A percentile compares a stretch with the other conserved stretches of the same genome.
phyloP scores from a whole-genome alignment of 441 rosid species.

The Breynia disticha region DNA sequence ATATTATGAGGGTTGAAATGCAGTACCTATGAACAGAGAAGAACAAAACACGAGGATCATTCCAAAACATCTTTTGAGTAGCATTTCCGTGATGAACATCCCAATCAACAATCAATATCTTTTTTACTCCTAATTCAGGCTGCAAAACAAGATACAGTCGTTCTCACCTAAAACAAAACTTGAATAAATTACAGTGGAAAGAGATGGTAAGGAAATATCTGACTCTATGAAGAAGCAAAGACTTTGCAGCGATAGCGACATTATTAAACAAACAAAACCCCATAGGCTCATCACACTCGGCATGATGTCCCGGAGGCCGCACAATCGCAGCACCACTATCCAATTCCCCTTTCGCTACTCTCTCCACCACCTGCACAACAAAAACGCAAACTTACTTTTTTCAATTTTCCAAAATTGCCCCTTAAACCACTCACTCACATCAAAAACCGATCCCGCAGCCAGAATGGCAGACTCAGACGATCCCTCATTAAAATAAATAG shows the following conservation, averaged over 20 bases:
- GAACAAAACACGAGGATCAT: conserved; percentile 83
- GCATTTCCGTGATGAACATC: conserved; percentile 99
- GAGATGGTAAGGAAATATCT: conserved; percentile 3
- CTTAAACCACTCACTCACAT: conserved; percentile 30
- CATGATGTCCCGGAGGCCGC: conserved; percentile 98
- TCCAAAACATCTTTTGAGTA: conserved; percentile 85
- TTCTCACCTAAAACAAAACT: background rate
- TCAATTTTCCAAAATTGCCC: background rate
- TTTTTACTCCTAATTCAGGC: conserved; percentile 70
- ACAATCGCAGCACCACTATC: conserved; percentile 75
- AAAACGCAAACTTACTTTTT: background rate
- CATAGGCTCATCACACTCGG: conserved; percentile 77
- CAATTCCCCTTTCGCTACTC: conserved; percentile 76
- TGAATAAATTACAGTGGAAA: too few species aligned
- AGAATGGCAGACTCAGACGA: conserved; percentile 83
- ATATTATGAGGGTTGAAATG: background rate
- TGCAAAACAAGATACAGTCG: conserved; percentile 12
- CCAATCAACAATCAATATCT: conserved; percentile 92
- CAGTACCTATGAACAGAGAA: conserved; percentile 93
- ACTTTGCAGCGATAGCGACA: conserved; percentile 78
- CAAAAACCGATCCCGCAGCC: conserved; percentile 80
- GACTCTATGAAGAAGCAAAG: conserved; percentile 59
- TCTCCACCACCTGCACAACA: conserved; percentile 57
- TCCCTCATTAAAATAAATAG: conserved; percentile 73
- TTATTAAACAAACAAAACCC: conserved; percentile 93